Evolutionary conservation across 441 rosid genomes (phyloP).

Genomic region (Erysimum cheiri): DNA sequence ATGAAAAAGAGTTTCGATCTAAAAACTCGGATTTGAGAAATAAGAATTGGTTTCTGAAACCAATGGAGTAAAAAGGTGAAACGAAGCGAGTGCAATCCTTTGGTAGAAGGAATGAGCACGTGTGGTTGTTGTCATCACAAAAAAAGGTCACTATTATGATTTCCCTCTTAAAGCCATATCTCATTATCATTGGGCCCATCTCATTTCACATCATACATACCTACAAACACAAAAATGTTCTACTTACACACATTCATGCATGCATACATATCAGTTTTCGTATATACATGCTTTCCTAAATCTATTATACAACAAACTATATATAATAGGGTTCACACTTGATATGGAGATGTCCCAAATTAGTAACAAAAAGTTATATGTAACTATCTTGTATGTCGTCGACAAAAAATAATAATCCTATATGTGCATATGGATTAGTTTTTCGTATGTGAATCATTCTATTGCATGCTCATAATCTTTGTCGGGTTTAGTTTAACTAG

Average conservation of each 20-base stretch:
- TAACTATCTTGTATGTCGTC: background rate
- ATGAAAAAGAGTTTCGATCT: background rate
- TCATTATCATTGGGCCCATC: conserved; percentile 40
- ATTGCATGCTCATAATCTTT: conserved; percentile 15
- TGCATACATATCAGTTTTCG: conserved; percentile 25
- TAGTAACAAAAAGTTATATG: conserved; percentile 9
- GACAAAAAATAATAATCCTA: background rate
- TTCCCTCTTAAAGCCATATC: conserved; percentile 36
- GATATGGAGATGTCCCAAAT: conserved; percentile 28
- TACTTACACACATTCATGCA: conserved; percentile 39
- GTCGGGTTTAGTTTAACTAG: background rate
- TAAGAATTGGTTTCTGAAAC: background rate
- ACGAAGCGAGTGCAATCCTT: conserved; percentile 34
- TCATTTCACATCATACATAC: conserved; percentile 38
- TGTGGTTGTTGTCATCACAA: conserved; percentile 42
- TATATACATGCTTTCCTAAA: conserved; percentile 23
- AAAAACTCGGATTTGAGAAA: background rate
- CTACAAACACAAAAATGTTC: conserved; percentile 35
- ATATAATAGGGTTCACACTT: conserved; percentile 37
- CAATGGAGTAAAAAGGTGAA: conserved; percentile 31
- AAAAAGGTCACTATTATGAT: conserved; percentile 38
- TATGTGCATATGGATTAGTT: background rate
- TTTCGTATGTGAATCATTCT: background rate
- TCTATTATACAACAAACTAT: conserved; percentile 16
- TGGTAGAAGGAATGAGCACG: conserved; percentile 43